These are phyloP conservation scores for Pleomassaria siparia DNA, from an alignment of 2,329 filamentous ascomycete genomes.

Conservation along the genomic window DNA sequence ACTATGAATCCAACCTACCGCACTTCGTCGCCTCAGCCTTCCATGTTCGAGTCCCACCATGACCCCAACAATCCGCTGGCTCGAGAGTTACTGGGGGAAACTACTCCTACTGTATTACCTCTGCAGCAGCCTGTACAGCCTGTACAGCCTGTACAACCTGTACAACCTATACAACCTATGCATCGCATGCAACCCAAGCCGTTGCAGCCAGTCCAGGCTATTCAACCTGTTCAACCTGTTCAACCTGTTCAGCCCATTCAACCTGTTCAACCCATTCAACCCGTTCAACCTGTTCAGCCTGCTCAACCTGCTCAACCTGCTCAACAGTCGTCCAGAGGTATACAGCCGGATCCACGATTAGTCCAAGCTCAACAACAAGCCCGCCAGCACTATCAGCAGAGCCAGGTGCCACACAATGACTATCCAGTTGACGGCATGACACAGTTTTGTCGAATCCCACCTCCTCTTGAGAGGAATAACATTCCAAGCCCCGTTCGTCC, in stretches of 20 bases:
- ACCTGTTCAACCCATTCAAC: conserved; percentile 7
- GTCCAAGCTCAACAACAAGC: conserved; percentile 41
- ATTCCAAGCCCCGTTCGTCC: conserved; percentile 70
- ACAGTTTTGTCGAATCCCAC: conserved; percentile 83
- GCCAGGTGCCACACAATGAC: conserved; percentile 83
- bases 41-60: conserved; percentile 88
- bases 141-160: conserved; percentile 4
- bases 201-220: conserved; percentile 1
- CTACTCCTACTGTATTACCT: conserved; percentile 25
- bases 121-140: conserved; percentile 22
- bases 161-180: conserved; percentile 3
- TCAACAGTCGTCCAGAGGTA: conserved; percentile 15
- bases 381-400: conserved; percentile 44
- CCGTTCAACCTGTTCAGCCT: conserved; percentile 8
- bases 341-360: conserved; percentile 39
- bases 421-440: conserved; percentile 97
- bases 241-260: conserved; percentile 9
- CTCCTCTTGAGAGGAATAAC: conserved; percentile 69
- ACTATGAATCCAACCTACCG: conserved; percentile 95
- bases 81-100: conserved; percentile 61
- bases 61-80: conserved; percentile 77
- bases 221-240: conserved; percentile 8
- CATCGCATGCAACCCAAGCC: conserved; percentile 5
- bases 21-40: conserved; percentile 93
- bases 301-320: conserved; percentile 8